These are phyloP conservation scores for Strobilomyces echinocephalus DNA, from an alignment of 768 basidiomycete species.

Conservation along the genomic window DNA sequence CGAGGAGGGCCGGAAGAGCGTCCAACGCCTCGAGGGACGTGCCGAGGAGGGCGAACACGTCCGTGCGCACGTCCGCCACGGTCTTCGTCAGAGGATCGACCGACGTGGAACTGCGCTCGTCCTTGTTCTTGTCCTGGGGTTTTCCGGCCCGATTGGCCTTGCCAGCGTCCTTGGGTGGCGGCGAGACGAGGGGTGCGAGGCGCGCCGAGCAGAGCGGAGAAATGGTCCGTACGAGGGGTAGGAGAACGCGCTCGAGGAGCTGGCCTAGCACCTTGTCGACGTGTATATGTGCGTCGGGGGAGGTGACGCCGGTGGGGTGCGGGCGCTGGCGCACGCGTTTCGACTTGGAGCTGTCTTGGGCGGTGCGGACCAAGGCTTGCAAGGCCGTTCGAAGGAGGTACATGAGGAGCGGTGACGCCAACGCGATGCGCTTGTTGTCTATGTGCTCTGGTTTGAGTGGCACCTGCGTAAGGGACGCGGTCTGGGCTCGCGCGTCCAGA, in stretches of 20 bases:
- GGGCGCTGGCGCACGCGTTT: conserved; percentile 11
- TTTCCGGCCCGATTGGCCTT: neutral
- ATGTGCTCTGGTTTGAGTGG: conserved; percentile 9
- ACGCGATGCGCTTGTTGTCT: conserved; percentile 15
- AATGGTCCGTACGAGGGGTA: conserved; percentile 19
- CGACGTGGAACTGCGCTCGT: neutral
- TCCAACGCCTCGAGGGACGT: conserved; percentile 18
- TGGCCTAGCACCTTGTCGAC: conserved; percentile 14
- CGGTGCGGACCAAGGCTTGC: conserved; percentile 11
- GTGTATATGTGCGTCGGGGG: neutral
- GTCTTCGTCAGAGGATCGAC: neutral
- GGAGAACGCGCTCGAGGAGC: conserved; percentile 19
- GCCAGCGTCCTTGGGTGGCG: neutral
- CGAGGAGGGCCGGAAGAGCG: conserved; percentile 2
- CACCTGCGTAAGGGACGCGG: neutral
- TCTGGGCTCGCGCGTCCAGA: neutral
- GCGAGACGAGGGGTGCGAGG: conserved; percentile 9
- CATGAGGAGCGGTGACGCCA: conserved; percentile 22
- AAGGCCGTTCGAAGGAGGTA: conserved; percentile 20
- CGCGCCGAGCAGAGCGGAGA: conserved; percentile 18
- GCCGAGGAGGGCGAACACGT: conserved; percentile 23
- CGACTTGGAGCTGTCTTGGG: conserved; percentile 6
- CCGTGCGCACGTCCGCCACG: conserved; percentile 20
- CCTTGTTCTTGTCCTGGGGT: conserved; percentile 3
- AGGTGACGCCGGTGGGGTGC: neutral